phyloP scores from a whole-genome alignment of 2,329 filamentous ascomycete species.

The Alternaria sp. region DNA sequence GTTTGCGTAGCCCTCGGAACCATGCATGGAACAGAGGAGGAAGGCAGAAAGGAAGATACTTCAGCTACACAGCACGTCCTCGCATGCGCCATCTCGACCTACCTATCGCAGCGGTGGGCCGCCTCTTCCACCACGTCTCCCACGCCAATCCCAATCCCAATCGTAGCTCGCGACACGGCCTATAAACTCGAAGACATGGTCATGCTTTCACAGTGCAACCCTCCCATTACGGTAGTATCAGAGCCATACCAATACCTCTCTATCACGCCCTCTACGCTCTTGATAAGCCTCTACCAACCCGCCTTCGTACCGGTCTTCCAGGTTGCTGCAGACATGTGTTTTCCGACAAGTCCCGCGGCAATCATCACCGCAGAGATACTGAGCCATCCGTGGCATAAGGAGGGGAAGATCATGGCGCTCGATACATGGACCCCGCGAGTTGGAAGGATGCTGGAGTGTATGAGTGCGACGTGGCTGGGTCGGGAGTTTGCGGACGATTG shows the following conservation, averaged over 20 bases:
- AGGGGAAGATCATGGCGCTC: not conserved
- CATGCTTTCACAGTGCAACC: not conserved
- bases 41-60: not conserved
- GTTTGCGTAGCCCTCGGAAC: slow-evolving; percentile 7
- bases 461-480: not conserved
- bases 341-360: slow-evolving; percentile 8
- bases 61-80: not conserved
- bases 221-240: slow-evolving; percentile 7
- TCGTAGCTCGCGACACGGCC: not conserved
- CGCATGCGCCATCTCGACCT: not conserved
- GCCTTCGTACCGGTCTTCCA: not conserved
- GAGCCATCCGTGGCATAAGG: not conserved
- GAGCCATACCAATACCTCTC: slow-evolving; percentile 11
- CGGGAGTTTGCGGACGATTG: not conserved
- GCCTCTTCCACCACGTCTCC: not conserved
- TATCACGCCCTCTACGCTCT: slow-evolving; percentile 7
- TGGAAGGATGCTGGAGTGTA: slow-evolving; percentile 3
- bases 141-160: not conserved
- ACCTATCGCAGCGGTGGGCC: not conserved
- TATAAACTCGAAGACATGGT: not conserved
- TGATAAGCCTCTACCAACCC: not conserved
- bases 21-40: not conserved
- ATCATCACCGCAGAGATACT: not conserved
- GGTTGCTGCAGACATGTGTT: slow-evolving; percentile 8
- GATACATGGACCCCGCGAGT: slow-evolving; percentile 2